These are phyloP conservation scores for Fallopia convolvulus DNA, from an alignment of 148 eudicot species.

Conservation along the genomic window DNA sequence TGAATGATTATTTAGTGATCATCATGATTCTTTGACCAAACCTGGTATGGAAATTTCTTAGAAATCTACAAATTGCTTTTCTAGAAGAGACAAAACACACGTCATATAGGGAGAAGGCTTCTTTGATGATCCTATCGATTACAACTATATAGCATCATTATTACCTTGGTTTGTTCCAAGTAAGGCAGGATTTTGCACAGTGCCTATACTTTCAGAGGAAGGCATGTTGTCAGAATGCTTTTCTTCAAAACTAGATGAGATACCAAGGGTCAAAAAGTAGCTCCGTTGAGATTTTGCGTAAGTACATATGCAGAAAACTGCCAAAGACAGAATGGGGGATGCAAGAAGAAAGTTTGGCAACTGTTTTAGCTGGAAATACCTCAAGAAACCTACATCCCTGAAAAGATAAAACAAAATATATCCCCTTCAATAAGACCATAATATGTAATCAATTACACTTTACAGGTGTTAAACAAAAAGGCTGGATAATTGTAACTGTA, in stretches of 20 bases:
- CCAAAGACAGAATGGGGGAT: constrained; percentile 69
- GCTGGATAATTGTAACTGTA: not conserved
- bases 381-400: constrained; percentile 95
- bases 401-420: constrained; percentile 2
- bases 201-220: constrained; percentile 17
- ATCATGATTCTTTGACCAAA: not conserved
- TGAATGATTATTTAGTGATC: not conserved
- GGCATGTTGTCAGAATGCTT: constrained; percentile 17
- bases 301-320: constrained; percentile 50
- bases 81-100: not conserved
- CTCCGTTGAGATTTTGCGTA: constrained; percentile 49
- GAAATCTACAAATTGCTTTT: not conserved
- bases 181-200: constrained; percentile 10
- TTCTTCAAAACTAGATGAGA: constrained; percentile 28
- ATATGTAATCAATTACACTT: not conserved
- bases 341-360: constrained; percentile 91
- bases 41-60: too few species aligned
- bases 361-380: constrained; percentile 80
- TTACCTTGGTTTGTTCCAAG: constrained; percentile 39
- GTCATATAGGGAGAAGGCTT: not conserved
- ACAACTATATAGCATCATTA: not conserved
- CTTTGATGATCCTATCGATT: not conserved
- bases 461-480: not conserved
- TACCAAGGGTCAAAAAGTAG: constrained; percentile 63
- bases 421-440: not conserved